Percentiles rank a stretch among this genome's conserved stretches.
These are phyloP conservation scores for Hypoxylon sp. DNA, from an alignment of 2,329 filamentous ascomycete genomes.

Conservation along the genomic window DNA sequence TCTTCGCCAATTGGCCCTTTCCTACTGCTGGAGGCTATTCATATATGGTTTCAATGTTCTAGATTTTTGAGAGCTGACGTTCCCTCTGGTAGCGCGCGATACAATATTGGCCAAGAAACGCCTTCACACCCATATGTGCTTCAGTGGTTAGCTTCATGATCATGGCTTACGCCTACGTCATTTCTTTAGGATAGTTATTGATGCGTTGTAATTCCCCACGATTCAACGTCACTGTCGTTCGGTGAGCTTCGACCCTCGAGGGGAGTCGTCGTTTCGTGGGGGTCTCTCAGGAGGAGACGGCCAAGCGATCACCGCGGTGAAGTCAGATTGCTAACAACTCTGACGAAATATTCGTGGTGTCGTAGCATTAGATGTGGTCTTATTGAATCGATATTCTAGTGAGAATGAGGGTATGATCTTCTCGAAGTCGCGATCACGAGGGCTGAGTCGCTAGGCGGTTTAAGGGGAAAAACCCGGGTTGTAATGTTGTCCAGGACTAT, in stretches of 20 bases:
- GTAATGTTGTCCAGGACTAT: constrained; percentile 31
- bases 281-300: constrained; percentile 20
- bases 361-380: constrained; percentile 28
- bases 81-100: neutral
- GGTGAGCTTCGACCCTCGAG: constrained; percentile 31
- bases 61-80: constrained; percentile 23
- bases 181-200: constrained; percentile 6
- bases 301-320: constrained; percentile 21
- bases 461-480: constrained; percentile 37
- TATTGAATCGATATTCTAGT: constrained; percentile 30
- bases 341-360: constrained; percentile 19
- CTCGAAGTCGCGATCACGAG: constrained; percentile 46
- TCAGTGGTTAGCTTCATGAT: constrained; percentile 23
- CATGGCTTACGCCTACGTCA: constrained; percentile 37
- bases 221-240: constrained; percentile 36
- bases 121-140: constrained; percentile 14
- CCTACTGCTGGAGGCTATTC: neutral
- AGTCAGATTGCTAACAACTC: constrained; percentile 14
- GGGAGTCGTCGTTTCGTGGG: constrained; percentile 25
- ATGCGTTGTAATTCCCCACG: constrained; percentile 19
- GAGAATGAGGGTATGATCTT: constrained; percentile 44
- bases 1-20: neutral
- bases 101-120: constrained; percentile 9
- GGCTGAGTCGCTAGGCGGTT: constrained; percentile 40
- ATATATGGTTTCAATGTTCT: constrained; percentile 20